A percentile compares a stretch with the other conserved stretches of the same genome.
Evolutionary conservation across 768 basidiomycete genomes (phyloP).

Genomic region (Boletus subcaerulescens): DNA sequence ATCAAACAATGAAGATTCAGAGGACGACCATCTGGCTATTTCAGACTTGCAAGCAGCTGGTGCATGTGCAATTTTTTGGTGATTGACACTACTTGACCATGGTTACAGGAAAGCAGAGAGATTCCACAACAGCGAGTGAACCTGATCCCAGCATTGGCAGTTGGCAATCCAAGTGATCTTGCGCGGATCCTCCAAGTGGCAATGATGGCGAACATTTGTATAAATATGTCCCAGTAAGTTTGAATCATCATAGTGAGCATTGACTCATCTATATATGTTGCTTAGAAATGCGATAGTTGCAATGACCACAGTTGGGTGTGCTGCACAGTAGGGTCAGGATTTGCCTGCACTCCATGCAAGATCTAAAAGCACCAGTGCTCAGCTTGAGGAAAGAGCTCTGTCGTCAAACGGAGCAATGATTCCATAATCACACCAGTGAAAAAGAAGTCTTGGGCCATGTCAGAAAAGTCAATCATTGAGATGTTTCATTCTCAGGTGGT

Average conservation of each 20-base stretch:
- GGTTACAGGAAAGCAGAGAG: too few relatives aligned
- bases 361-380: not conserved
- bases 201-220: not conserved
- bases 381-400: not conserved
- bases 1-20: not conserved
- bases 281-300: not conserved
- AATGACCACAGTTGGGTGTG: not conserved
- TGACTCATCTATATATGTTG: not conserved
- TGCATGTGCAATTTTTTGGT: too few relatives aligned
- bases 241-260: not conserved
- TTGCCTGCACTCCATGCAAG: constrained; percentile 1
- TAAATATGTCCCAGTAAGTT: not conserved
- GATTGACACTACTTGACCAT: too few relatives aligned
- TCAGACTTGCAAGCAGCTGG: too few relatives aligned
- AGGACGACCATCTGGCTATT: not conserved
- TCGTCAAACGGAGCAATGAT: too few relatives aligned
- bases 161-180: not conserved
- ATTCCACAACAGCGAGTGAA: too few relatives aligned
- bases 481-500: not conserved
- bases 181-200: not conserved
- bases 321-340: not conserved
- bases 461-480: not conserved
- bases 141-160: too few relatives aligned
- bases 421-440: not conserved
- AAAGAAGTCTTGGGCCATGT: not conserved